Evolutionary conservation across 1,284 basidiomycete genomes (phyloP).

Genomic region (Puccinia polysora): DNA sequence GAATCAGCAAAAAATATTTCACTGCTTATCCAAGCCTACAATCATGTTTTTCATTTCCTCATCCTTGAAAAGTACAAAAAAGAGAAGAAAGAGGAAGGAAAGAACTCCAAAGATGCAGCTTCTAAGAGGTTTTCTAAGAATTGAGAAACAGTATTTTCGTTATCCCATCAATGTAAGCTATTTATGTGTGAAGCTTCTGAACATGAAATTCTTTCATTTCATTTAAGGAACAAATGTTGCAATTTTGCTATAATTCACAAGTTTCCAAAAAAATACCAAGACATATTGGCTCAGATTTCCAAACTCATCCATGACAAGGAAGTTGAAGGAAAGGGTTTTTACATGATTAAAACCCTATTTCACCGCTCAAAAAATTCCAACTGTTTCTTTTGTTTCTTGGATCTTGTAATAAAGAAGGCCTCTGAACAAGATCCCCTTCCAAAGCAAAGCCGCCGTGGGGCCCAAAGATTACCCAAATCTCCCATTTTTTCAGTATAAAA

Average conservation of each 20-base stretch:
- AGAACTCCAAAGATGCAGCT: neutral
- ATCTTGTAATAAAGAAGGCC: constrained; percentile 6
- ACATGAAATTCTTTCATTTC: no score
- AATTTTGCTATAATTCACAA: constrained; percentile 19
- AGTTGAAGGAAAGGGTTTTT: neutral
- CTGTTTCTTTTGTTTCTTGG: constrained; percentile 1
- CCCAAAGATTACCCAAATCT: constrained; percentile 5
- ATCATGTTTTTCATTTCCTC: constrained; percentile 17
- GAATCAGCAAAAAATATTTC: neutral
- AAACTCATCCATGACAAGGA: constrained; percentile 24
- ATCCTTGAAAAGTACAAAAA: constrained; percentile 8
- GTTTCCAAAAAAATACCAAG: constrained; percentile 9
- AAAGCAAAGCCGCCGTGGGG: neutral
- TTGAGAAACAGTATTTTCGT: neutral
- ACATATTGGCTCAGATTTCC: neutral
- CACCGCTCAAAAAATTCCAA: constrained; percentile 26
- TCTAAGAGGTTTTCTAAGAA: constrained; percentile 1
- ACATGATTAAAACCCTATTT: constrained; percentile 18
- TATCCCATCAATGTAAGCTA: neutral
- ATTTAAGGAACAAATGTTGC: neutral
- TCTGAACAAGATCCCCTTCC: neutral
- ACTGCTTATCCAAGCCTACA: constrained; percentile 17
- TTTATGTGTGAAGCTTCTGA: no score
- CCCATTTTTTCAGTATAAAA: constrained; percentile 4
- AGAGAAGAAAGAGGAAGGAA: constrained; percentile 1